Conservation (phyloP, 306 rosid genomes). For the Prinsepia uniflora region DNA sequence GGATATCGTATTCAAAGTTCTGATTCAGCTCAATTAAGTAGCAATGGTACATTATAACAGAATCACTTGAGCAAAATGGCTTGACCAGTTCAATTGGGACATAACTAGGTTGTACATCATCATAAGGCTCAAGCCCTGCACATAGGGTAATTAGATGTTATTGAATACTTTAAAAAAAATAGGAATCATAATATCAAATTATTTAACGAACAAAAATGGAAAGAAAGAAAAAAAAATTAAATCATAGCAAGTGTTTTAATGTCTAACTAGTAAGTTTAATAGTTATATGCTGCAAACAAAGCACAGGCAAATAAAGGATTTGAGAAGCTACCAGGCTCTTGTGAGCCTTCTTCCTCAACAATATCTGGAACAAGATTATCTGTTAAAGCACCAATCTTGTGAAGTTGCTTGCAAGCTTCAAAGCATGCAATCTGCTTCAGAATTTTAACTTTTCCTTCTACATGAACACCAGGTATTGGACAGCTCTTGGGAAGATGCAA, state of each 20-base stretch:
- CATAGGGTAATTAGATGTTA: slow-evolving; percentile 1
- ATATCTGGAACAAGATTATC: slow-evolving; percentile 71
- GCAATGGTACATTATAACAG: slow-evolving; percentile 46
- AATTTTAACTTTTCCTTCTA: slow-evolving; percentile 40
- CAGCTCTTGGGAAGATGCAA: slow-evolving; percentile 78
- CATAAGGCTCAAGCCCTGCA: slow-evolving; percentile 47
- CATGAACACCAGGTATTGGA: slow-evolving; percentile 47
- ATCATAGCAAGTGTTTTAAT: background rate
- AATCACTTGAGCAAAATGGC: slow-evolving; percentile 14
- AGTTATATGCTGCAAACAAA: background rate
- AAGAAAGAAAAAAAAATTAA: background rate
- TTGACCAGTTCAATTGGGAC: slow-evolving; percentile 57
- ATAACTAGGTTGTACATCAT: slow-evolving; percentile 56
- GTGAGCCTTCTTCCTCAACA: slow-evolving; percentile 51
- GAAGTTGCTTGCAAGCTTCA: slow-evolving; percentile 89
- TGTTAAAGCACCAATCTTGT: slow-evolving; percentile 70
- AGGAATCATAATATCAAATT: background rate
- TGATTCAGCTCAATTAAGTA: slow-evolving; percentile 63
- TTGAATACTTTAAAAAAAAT: background rate
- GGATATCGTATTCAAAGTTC: slow-evolving; percentile 42
- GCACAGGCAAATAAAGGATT: slow-evolving; percentile 20
- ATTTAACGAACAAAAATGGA: background rate
- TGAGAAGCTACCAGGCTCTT: slow-evolving; percentile 44
- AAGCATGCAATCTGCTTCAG: slow-evolving; percentile 72
- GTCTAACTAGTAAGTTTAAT: background rate